These are phyloP conservation scores for Pichia californica DNA, from an alignment of 805 yeast species.

Conservation along the genomic window DNA sequence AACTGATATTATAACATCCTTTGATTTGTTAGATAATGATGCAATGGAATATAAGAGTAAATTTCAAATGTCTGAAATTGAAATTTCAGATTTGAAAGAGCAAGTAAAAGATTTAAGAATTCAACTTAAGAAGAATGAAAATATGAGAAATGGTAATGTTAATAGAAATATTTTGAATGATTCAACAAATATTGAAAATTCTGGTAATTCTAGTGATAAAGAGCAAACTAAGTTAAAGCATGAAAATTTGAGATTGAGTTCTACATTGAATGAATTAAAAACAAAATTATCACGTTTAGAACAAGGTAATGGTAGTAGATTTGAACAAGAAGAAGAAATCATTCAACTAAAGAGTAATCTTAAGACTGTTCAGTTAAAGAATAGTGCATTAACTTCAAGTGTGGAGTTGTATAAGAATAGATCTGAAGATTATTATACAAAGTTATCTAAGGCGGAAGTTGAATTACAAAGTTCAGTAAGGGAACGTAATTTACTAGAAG, in stretches of 20 bases:
- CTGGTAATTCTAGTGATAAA: constrained; percentile 11
- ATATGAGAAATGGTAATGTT: constrained; percentile 6
- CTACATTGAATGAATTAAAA: constrained; percentile 30
- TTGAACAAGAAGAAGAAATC: constrained; percentile 30
- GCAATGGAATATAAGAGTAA: constrained; percentile 35
- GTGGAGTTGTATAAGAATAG: constrained; percentile 60
- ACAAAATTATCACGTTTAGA: constrained; percentile 30
- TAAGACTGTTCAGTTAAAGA: constrained; percentile 50
- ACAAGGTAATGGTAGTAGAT: constrained; percentile 20
- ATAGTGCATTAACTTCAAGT: constrained; percentile 46
- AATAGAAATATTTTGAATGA: constrained; percentile 9
- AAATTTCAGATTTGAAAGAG: constrained; percentile 35
- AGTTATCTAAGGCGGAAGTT: constrained; percentile 73
- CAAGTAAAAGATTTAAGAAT: constrained; percentile 20
- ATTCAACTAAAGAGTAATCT: constrained; percentile 49
- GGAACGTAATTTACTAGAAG: constrained; percentile 47
- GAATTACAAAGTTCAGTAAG: constrained; percentile 58
- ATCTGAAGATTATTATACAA: constrained; percentile 66
- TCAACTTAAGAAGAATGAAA: constrained; percentile 11
- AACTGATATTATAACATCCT: constrained; percentile 28
- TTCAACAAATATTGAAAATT: constrained; percentile 3
- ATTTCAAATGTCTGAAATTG: constrained; percentile 41
- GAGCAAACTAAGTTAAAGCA: constrained; percentile 25
- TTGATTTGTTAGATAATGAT: constrained; percentile 14
- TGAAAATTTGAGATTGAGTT: constrained; percentile 30